A percentile compares a stretch with the other conserved stretches of the same genome.
Conservation (phyloP, 2,329 filamentous ascomycete species). For the Aspergillus calidoustus region DNA sequence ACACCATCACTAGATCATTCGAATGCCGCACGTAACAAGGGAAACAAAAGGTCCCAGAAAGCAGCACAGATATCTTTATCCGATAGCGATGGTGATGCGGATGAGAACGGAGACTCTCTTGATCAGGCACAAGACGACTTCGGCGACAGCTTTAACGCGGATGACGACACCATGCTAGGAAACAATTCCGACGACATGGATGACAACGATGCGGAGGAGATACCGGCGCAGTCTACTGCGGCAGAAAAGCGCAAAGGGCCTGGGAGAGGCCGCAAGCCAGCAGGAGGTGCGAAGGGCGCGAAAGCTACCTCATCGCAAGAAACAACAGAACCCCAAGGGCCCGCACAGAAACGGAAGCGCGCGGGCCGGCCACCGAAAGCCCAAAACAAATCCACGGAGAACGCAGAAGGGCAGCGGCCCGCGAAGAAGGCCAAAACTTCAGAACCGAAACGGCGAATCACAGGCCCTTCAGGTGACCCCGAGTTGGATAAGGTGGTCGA, state of each 20-base stretch:
- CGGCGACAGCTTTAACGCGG: constrained; percentile 32
- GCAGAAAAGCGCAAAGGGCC: constrained; percentile 22
- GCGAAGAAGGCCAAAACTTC: constrained; percentile 39
- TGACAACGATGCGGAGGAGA: constrained; percentile 25
- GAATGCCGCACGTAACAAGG: constrained; percentile 29
- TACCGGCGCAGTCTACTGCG: constrained; percentile 20
- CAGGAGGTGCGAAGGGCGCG: constrained; percentile 19
- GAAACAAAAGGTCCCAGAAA: constrained; percentile 25
- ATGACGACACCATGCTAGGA: constrained; percentile 29
- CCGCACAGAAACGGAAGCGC: constrained; percentile 33
- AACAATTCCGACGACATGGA: constrained; percentile 24
- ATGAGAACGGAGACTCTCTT: constrained; percentile 40
- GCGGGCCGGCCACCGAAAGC: constrained; percentile 39
- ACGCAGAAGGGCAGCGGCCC: constrained; percentile 32
- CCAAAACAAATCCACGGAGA: constrained; percentile 26
- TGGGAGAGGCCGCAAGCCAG: constrained; percentile 24
- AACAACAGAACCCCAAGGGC: constrained; percentile 23
- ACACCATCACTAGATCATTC: constrained; percentile 32
- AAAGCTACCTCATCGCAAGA: constrained; percentile 23
- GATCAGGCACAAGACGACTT: constrained; percentile 32
- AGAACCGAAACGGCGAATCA: constrained; percentile 26
- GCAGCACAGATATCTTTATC: constrained; percentile 38
- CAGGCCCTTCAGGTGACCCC: constrained; percentile 36
- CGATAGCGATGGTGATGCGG: constrained; percentile 39
- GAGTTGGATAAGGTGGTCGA: constrained; percentile 49